Evolutionary conservation across 192 early-diverging fungal species (phyloP).

Genomic region (Rhizoclosmatium sp.): DNA sequence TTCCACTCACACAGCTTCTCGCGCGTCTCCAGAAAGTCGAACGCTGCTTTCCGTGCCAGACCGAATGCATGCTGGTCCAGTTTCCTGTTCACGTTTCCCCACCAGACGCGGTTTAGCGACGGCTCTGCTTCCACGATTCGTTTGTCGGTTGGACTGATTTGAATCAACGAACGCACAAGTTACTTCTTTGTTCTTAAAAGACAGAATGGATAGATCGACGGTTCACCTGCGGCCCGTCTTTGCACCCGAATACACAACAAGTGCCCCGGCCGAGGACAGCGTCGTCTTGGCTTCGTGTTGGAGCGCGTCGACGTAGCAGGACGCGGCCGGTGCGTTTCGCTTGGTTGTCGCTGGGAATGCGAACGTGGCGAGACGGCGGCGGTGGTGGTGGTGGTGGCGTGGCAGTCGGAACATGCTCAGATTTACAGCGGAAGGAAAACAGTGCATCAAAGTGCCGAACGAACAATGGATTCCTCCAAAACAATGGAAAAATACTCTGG

Average conservation of each 20-base stretch:
- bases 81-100: conserved; percentile 91
- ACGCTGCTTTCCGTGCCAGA: conserved; percentile 83
- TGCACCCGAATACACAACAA: conserved; percentile 81
- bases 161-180: no score
- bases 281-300: background rate
- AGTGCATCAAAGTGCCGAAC: no score
- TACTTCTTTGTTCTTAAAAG: no score
- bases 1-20: conserved; percentile 35
- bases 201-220: no score
- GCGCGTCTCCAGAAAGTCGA: conserved; percentile 87
- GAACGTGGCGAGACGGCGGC: no score
- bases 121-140: conserved; percentile 82
- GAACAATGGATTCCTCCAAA: no score
- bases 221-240: conserved; percentile 80
- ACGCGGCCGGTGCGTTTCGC: no score
- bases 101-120: conserved; percentile 60
- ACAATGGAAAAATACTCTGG: no score
- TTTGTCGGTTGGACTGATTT: conserved; percentile 73
- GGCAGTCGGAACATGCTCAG: no score
- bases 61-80: conserved; percentile 57
- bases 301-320: background rate
- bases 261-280: conserved; percentile 17
- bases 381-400: no score
- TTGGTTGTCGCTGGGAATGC: no score
- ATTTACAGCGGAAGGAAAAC: no score